Percentiles rank a stretch among this genome's conserved stretches.
These are phyloP conservation scores for Cylindrotheca closterium DNA, from an alignment of 108 stramenopile species.

Conservation along the genomic window DNA sequence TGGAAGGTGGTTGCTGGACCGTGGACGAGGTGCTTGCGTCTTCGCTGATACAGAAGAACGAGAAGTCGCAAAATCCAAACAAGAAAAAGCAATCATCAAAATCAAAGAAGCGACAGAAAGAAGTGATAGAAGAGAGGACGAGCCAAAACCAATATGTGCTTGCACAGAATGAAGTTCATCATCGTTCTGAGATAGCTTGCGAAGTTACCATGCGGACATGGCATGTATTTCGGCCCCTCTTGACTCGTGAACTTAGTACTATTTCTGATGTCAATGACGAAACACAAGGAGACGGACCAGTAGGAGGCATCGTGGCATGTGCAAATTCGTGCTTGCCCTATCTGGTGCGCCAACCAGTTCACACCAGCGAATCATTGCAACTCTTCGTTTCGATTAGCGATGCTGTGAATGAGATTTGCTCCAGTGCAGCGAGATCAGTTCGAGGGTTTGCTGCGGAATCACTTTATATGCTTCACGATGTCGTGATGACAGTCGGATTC, in stretches of 20 bases:
- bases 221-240: constrained; percentile 24
- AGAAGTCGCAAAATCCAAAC: constrained; percentile 33
- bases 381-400: constrained; percentile 38
- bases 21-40: constrained; percentile 58
- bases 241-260: constrained; percentile 15
- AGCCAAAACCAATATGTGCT: constrained; percentile 25
- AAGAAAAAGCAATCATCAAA: constrained; percentile 65
- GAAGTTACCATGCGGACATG: constrained; percentile 42
- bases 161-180: constrained; percentile 56
- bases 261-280: constrained; percentile 21
- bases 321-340: constrained; percentile 63
- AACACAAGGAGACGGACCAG: constrained; percentile 51
- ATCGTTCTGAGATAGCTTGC: constrained; percentile 65
- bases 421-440: constrained; percentile 38
- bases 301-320: constrained; percentile 52
- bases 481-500: constrained; percentile 27
- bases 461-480: constrained; percentile 55
- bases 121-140: constrained; percentile 41
- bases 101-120: constrained; percentile 67
- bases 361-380: constrained; percentile 19
- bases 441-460: constrained; percentile 69
- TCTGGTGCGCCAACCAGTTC: constrained; percentile 28
- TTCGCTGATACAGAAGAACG: constrained; percentile 39
- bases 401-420: constrained; percentile 52
- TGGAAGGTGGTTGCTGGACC: constrained; percentile 68